A percentile compares a stretch with the other conserved stretches of the same genome.
phyloP scores from a whole-genome alignment of 75 land plant genomes.

The Isoetes taiwanensis region DNA sequence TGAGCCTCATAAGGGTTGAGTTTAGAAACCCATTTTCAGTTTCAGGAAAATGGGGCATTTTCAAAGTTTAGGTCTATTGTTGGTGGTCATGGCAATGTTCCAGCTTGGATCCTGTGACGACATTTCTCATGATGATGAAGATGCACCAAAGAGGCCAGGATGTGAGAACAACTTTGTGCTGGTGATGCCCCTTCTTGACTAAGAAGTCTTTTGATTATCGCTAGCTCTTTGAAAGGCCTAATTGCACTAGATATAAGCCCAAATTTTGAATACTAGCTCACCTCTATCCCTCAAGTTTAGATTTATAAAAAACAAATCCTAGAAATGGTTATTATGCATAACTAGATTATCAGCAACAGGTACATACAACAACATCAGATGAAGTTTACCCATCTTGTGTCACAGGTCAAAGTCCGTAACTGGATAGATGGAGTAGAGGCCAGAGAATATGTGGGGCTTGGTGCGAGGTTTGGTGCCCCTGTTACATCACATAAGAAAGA shows the following conservation, averaged over 20 bases:
- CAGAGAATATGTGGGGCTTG: constrained; percentile 64
- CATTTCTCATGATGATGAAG: constrained; percentile 25
- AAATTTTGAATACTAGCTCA: not conserved
- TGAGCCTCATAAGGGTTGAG: no score
- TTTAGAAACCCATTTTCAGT: no score
- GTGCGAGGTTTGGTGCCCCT: constrained; percentile 74
- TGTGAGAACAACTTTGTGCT: constrained; percentile 38
- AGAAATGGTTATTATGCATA: not conserved
- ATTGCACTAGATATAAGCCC: not conserved
- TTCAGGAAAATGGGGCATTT: no score
- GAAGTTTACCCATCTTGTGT: not conserved
- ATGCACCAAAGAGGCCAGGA: constrained; percentile 23
- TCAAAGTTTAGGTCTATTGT: no score
- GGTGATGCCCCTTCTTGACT: no score
- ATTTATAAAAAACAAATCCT: no score
- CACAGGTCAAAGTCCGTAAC: constrained; percentile 71
- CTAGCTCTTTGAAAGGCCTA: not conserved
- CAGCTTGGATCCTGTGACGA: constrained; percentile 26
- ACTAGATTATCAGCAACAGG: not conserved
- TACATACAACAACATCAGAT: not conserved
- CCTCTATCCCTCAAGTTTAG: not conserved
- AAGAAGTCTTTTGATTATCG: not conserved
- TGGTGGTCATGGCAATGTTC: no score
- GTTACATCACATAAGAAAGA: constrained; percentile 56
- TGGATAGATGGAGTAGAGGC: constrained; percentile 37